phyloP scores from a whole-genome alignment of 2,329 filamentous ascomycete species.

The Phialophora chinensis region DNA sequence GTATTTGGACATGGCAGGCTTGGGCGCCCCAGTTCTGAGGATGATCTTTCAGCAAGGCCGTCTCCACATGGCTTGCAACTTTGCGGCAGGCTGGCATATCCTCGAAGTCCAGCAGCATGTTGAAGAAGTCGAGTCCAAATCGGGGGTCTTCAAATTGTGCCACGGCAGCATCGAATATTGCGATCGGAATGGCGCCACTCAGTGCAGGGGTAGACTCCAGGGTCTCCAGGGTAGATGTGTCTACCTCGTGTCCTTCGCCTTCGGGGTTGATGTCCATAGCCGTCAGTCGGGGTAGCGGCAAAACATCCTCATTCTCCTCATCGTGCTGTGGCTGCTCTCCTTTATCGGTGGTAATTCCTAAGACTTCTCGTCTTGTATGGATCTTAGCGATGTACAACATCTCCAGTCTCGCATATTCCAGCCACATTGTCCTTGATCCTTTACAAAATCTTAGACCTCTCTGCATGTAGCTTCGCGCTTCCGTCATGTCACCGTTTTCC shows the following conservation, averaged over 20 bases:
- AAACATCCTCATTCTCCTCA: conserved; percentile 58
- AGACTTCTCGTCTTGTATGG: conserved; percentile 71
- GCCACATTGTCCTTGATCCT: conserved; percentile 74
- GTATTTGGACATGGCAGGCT: conserved; percentile 73
- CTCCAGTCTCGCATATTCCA: conserved; percentile 89
- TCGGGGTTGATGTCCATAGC: conserved; percentile 67
- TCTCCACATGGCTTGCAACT: conserved; percentile 75
- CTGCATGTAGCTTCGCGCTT: conserved; percentile 84
- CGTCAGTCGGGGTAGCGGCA: conserved; percentile 64
- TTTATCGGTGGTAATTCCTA: conserved; percentile 63
- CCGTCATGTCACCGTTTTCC: conserved; percentile 81
- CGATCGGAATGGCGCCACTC: conserved; percentile 89
- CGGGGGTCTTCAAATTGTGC: conserved; percentile 73
- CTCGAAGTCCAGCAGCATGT: conserved; percentile 74
- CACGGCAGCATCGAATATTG: conserved; percentile 85
- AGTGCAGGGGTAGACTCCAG: conserved; percentile 77
- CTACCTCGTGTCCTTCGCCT: conserved; percentile 57
- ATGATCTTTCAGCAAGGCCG: conserved; percentile 64
- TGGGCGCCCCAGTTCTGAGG: conserved; percentile 68
- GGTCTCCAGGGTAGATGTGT: conserved; percentile 65
- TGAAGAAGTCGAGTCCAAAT: conserved; percentile 78
- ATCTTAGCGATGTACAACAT: conserved; percentile 90
- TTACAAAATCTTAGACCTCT: conserved; percentile 89
- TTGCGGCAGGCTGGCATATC: conserved; percentile 67
- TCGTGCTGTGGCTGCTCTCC: conserved; percentile 43